phyloP scores from a whole-genome alignment of 495 filamentous ascomycete species.

The Niebla homalea region DNA sequence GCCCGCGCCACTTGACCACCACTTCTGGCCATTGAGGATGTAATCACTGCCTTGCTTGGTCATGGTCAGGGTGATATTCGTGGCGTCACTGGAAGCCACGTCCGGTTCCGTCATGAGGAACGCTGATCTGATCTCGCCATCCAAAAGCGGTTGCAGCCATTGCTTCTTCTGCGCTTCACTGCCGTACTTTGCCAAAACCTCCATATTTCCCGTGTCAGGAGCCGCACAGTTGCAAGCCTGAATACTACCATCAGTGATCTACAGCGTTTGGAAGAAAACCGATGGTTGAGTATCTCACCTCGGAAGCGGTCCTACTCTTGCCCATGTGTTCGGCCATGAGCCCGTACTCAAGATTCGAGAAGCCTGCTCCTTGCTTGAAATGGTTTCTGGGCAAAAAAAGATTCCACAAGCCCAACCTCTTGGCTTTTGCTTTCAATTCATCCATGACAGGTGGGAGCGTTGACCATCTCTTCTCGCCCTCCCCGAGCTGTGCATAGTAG shows the following conservation, averaged over 20 bases:
- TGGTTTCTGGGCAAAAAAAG: constrained; percentile 92
- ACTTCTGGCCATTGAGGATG: constrained; percentile 87
- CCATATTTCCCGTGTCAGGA: constrained; percentile 93
- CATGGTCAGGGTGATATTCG: constrained; percentile 75
- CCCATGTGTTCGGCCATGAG: constrained; percentile 87
- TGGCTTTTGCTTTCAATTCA: constrained; percentile 72
- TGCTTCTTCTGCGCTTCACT: constrained; percentile 77
- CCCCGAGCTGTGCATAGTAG: constrained; percentile 63
- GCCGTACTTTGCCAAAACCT: constrained; percentile 86
- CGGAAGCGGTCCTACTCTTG: constrained; percentile 62
- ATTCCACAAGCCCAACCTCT: constrained; percentile 87
- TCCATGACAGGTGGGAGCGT: constrained; percentile 72
- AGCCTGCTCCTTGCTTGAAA: constrained; percentile 86
- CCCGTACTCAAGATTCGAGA: constrained; percentile 83
- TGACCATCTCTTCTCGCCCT: constrained; percentile 61
- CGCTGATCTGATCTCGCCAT: constrained; percentile 74
- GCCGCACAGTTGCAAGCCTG: constrained; percentile 80
- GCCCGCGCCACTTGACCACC: constrained; percentile 88
- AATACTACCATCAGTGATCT: not conserved
- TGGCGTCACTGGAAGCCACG: constrained; percentile 75
- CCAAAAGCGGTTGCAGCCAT: constrained; percentile 74
- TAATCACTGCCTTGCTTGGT: constrained; percentile 68
- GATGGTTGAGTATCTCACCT: constrained; percentile 29
- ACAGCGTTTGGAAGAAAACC: too few relatives aligned
- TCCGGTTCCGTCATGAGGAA: constrained; percentile 93